Conservation (phyloP, 2,329 filamentous ascomycete genomes). For the Septoria petroselini region DNA sequence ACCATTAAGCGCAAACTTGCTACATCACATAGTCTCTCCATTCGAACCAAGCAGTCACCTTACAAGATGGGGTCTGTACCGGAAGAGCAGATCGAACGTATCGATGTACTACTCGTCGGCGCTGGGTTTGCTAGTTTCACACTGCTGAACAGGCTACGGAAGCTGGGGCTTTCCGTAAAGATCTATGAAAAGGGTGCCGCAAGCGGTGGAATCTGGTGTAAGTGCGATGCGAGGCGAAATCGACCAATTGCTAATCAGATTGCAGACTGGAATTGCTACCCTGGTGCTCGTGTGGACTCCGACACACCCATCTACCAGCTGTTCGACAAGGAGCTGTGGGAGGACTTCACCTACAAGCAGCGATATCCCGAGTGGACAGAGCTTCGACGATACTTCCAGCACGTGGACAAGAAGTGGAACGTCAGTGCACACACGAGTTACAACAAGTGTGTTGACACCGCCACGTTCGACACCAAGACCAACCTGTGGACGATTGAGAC, state of each 20-base stretch:
- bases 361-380: conserved; percentile 42
- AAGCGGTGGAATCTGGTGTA: conserved; percentile 40
- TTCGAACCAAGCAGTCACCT: conserved; percentile 20
- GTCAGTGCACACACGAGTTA: conserved; percentile 57
- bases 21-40: conserved; percentile 11
- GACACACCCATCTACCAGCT: conserved; percentile 37
- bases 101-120: conserved; percentile 24
- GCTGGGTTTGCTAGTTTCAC: conserved; percentile 26
- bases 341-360: conserved; percentile 55
- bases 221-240: too few species aligned
- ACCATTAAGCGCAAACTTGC: conserved; percentile 23
- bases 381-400: conserved; percentile 57
- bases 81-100: conserved; percentile 29
- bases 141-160: conserved; percentile 35
- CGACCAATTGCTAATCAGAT: too few species aligned
- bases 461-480: conserved; percentile 50
- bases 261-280: conserved; percentile 35
- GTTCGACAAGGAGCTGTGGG: conserved; percentile 32
- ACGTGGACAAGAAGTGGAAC: conserved; percentile 55
- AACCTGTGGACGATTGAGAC: conserved; percentile 54
- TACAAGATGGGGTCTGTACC: conserved; percentile 31
- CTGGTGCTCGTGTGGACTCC: conserved; percentile 47
- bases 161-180: conserved; percentile 34
- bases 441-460: conserved; percentile 54
- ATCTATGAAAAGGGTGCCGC: conserved; percentile 39